Evolutionary conservation across 164 flowering plant genomes (phyloP), one percentile per base, ranked within the genome.

Genomic region (Berberis thunbergii): DNA sequence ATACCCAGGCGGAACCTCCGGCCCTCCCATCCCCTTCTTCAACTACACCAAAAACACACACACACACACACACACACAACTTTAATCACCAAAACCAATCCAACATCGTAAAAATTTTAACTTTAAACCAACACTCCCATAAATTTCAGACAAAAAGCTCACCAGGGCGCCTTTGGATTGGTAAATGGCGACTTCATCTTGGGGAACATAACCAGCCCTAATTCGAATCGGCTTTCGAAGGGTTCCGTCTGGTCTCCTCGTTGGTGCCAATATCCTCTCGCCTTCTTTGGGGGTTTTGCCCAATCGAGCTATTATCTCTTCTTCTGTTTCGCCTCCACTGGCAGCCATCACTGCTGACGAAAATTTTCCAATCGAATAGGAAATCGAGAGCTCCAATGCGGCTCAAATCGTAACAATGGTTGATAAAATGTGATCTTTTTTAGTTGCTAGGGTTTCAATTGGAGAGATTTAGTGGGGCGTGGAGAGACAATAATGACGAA

Each of bases 121-220:
- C 6, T 4, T 26, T 1, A 38, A 10, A 56, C 3, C 4, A 38
- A 57, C 1, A 40, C 12, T 52, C n/a, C 58, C 45, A 43, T 2
- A 48, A 12, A 64, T 45, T 1, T 13, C 12, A 48, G 50, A 46
- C 42, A 11, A 46, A 46, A 38, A 11, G 6, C 65, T 5, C 43
- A 75, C 78, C 67, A 75, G 63, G 38, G 70, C 73, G 40, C 75
- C 78, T 69, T 75, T 75, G 26, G 78, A 72, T 61, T 72, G 78
- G 48, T 75, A 75, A 60, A 75, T 72, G n/a, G 75, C 73, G 40
- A 75, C 78, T 70, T 75, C 78, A 41, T 72, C 78, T 56, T 75
- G 78, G 38, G 78, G 78, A 2, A 69, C 70, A 58, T 75, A 72
- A 63, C 78, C 78, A 11, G 78, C 75, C 70, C 78, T 66, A 59